These are phyloP conservation scores for Przewalskia tangutica DNA, from an alignment of 257 asterid species.

Conservation along the genomic window DNA sequence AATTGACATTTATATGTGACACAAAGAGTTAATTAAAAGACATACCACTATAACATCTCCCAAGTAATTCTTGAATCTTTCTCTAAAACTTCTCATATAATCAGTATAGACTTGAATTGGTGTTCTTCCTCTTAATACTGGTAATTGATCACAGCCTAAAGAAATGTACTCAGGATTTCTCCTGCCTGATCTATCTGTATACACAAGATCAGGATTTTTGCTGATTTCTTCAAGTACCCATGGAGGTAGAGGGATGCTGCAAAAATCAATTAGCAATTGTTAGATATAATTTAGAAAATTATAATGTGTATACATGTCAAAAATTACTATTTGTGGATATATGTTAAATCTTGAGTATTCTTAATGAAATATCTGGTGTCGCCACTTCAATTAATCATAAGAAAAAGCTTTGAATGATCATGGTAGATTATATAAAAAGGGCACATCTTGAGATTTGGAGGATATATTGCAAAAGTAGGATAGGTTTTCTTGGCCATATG, in stretches of 20 bases:
- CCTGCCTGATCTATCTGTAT: slow-evolving; percentile 76
- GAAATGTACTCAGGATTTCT: slow-evolving; percentile 91
- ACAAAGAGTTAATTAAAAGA: background rate
- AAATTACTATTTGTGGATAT: background rate
- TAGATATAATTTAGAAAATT: background rate
- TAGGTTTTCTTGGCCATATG: no score
- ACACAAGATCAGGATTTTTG: slow-evolving; percentile 75
- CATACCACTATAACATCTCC: slow-evolving; percentile 71
- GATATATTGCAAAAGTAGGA: background rate
- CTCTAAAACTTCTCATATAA: slow-evolving; percentile 70
- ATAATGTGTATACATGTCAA: background rate
- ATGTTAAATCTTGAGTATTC: background rate
- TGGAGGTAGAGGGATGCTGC: slow-evolving; percentile 90
- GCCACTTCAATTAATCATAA: background rate
- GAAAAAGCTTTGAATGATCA: no score
- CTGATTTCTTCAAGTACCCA: slow-evolving; percentile 97
- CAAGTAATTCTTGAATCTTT: slow-evolving; percentile 51
- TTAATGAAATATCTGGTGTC: background rate
- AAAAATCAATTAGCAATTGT: slow-evolving; percentile 4
- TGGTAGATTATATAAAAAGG: background rate
- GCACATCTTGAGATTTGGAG: background rate
- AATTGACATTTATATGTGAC: background rate
- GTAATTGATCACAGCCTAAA: slow-evolving; percentile 70
- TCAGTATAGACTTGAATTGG: slow-evolving; percentile 89
- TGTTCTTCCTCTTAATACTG: slow-evolving; percentile 83